Evolutionary conservation across 345 rosid species (phyloP).

Genomic region (Gossypium bickii): DNA sequence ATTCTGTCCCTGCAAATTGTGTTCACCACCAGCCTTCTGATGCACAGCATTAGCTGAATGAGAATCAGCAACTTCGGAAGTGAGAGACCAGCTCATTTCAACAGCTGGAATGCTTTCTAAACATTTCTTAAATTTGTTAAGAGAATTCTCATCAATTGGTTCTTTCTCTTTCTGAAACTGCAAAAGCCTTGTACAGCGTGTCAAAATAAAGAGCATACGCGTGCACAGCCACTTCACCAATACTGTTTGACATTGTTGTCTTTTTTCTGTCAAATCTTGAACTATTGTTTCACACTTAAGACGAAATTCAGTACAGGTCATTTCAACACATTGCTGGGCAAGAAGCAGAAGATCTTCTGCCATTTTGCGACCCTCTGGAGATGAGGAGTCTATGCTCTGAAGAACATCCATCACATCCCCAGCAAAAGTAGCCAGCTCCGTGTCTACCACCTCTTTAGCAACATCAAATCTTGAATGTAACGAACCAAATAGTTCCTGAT

Average conservation of each 20-base stretch:
- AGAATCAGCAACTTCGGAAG: conserved; percentile 37
- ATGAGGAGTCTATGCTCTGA: conserved; percentile 47
- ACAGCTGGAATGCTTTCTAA: conserved; percentile 71
- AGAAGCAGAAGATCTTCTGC: conserved; percentile 51
- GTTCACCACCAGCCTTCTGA: conserved; percentile 29
- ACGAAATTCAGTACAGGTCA: conserved; percentile 59
- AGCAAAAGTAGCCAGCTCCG: conserved; percentile 52
- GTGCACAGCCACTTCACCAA: conserved; percentile 64
- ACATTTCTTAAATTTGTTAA: conserved; percentile 64
- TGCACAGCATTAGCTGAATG: conserved; percentile 27
- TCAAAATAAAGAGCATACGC: conserved; percentile 70
- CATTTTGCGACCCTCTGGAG: conserved; percentile 50
- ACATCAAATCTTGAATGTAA: conserved; percentile 67
- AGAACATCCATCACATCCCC: conserved; percentile 51
- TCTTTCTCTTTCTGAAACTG: conserved; percentile 67
- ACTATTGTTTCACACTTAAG: conserved; percentile 61
- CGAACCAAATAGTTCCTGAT: conserved; percentile 66
- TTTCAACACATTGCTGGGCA: conserved; percentile 54
- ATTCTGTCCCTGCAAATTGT: conserved; percentile 21
- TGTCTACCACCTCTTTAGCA: conserved; percentile 60
- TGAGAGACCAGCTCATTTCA: conserved; percentile 53
- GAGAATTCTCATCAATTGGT: conserved; percentile 60
- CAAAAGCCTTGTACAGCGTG: conserved; percentile 72
- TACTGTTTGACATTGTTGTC: conserved; percentile 63
- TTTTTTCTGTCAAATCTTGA: conserved; percentile 62